Percentiles rank a stretch among this genome's conserved stretches.
Conservation (phyloP, 2,329 filamentous ascomycete genomes). For the Podosphaera xanthii region DNA sequence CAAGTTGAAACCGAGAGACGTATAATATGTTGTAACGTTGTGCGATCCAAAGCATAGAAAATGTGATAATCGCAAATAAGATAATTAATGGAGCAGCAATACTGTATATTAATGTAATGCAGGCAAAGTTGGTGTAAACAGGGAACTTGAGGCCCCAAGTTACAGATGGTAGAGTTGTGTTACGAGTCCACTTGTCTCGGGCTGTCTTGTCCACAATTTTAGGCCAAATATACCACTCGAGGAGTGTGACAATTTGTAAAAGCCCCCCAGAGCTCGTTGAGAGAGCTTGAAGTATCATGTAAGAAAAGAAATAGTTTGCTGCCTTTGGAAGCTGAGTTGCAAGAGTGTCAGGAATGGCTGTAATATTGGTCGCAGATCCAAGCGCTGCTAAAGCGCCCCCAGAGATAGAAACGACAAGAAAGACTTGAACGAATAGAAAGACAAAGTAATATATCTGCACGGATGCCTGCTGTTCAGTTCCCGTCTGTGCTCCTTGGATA, state of each 20-base stretch:
- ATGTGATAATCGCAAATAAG: slow-evolving; percentile 82
- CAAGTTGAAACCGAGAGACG: slow-evolving; percentile 68
- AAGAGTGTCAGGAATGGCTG: slow-evolving; percentile 45
- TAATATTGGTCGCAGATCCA: slow-evolving; percentile 26
- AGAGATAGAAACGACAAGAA: slow-evolving; percentile 75
- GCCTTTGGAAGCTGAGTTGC: slow-evolving; percentile 64
- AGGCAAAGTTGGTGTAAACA: slow-evolving; percentile 88
- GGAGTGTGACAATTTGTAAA: slow-evolving; percentile 56
- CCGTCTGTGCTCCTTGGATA: slow-evolving; percentile 63
- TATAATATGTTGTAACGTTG: slow-evolving; percentile 96
- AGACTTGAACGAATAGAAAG: slow-evolving; percentile 87
- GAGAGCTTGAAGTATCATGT: slow-evolving; percentile 87
- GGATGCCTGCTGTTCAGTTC: slow-evolving; percentile 53
- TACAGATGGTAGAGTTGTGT: slow-evolving; percentile 54
- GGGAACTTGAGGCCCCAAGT: slow-evolving; percentile 90
- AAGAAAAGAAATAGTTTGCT: slow-evolving; percentile 95
- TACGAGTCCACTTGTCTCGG: slow-evolving; percentile 62
- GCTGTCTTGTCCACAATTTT: slow-evolving; percentile 66
- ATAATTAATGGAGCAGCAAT: slow-evolving; percentile 78
- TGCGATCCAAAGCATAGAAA: slow-evolving; percentile 75
- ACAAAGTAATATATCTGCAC: slow-evolving; percentile 84
- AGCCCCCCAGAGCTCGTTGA: slow-evolving; percentile 77
- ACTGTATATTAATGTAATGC: slow-evolving; percentile 74
- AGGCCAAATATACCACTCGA: slow-evolving; percentile 62
- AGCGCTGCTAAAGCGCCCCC: slow-evolving; percentile 46